Base-by-base conservation (phyloP, 345 rosid genomes). In the Carallia pectinifolia region DNA sequence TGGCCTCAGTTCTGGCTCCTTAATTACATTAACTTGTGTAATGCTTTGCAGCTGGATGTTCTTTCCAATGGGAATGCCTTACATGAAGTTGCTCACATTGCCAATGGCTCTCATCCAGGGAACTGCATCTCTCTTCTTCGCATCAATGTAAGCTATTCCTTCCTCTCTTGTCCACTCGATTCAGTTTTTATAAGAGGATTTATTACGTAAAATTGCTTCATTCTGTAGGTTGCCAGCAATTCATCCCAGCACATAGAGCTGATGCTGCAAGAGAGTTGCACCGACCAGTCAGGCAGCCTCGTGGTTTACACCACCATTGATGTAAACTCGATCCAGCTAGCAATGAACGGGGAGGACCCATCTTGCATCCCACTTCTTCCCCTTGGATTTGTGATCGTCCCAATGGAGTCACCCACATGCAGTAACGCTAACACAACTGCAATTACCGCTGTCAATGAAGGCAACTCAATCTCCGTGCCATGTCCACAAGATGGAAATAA, bases 91-190 rank as follows among this genome's bases (percentile, higher is more conserved):
- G 97, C 97, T 77, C 97, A 92, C 71, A 90, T 94, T 15, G 98
- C 97, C 7, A 91, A 88, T 68, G 97, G 98, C 37, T 85, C 97
- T 68, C 97, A 94, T 84, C 97, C 88, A 17, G 98, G 98, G 65
- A 92, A 92, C 38, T 92, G 92, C 85, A 90, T 95, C 60, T 95
- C 97, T 70, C 97, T 95, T 61, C 97, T 95, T 60, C 92, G 97
- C 58, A 82, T 95, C 76, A 90, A 90, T 66, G 97, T 92, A 81
- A 77, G 86, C 23, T 7, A 36, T 23, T 62, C 4, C 3, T 62
- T 60, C 23, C n/a, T n/a, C n/a, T n/a, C 13, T 39, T 2, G 7
- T 12, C n/a, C n/a, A n/a, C n/a, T n/a, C n/a, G n/a, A n/a, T n/a
- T n/a, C n/a, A n/a, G n/a, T n/a, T 39, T 9, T 0, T 39, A 2